These are phyloP conservation scores for Debaryomyces prosopidis DNA, from an alignment of 805 yeast species.

Conservation along the genomic window DNA sequence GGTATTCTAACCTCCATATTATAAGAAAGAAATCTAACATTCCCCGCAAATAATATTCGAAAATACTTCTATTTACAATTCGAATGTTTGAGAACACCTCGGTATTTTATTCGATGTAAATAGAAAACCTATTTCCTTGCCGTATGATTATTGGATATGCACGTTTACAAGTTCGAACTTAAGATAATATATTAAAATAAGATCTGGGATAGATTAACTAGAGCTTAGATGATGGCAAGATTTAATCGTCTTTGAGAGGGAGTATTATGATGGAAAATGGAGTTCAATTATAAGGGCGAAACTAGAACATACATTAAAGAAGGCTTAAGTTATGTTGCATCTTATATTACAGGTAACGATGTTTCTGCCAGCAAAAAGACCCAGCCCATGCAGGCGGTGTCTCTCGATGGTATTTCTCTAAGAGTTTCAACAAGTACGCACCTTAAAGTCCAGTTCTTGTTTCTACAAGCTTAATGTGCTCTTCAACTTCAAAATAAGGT, in stretches of 20 bases:
- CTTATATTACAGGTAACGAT: constrained; percentile 57
- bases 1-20: no score
- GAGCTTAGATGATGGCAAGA: constrained; percentile 45
- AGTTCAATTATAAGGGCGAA: constrained; percentile 54
- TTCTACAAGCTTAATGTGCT: constrained; percentile 25
- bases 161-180: no score
- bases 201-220: constrained; percentile 27
- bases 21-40: no score
- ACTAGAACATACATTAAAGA: constrained; percentile 44
- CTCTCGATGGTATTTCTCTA: constrained; percentile 49
- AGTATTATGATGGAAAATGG: constrained; percentile 40
- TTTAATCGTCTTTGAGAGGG: constrained; percentile 31
- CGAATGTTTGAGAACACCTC: no score
- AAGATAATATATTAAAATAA: background rate
- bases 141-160: no score
- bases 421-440: constrained; percentile 57
- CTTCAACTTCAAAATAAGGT: constrained; percentile 40
- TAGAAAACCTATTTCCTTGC: no score
- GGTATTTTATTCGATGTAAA: no score
- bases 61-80: no score
- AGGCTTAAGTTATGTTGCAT: constrained; percentile 49
- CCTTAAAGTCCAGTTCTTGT: constrained; percentile 59
- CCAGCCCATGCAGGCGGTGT: constrained; percentile 21
- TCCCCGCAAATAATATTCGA: no score
- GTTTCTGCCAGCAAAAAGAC: constrained; percentile 58